phyloP scores from a whole-genome alignment of 768 basidiomycete genomes.

The Boletus subcaerulescens region DNA sequence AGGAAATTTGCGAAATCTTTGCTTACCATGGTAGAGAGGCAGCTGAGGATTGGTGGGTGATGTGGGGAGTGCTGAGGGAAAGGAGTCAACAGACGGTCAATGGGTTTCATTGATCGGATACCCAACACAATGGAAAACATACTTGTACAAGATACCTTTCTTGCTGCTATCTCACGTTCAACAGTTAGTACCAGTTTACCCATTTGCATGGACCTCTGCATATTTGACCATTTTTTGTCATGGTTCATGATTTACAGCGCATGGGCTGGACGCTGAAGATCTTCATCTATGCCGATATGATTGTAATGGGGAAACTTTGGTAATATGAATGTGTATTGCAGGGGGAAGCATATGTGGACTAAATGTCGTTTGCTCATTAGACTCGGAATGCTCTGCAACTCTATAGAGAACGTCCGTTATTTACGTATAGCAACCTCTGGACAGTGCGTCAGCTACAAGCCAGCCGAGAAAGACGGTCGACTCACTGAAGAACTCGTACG shows the following conservation, averaged over 20 bases:
- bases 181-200: not conserved
- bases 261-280: not conserved
- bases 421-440: constrained; percentile 66
- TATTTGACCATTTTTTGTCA: not conserved
- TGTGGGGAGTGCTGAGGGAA: constrained; percentile 51
- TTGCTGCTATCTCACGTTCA: not conserved
- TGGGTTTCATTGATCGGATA: constrained; percentile 7
- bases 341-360: constrained; percentile 2
- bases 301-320: constrained; percentile 3
- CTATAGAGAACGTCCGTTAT: constrained; percentile 22
- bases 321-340: constrained; percentile 18
- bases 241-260: not conserved
- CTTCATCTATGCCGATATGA: not conserved
- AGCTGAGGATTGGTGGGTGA: constrained; percentile 67
- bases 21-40: constrained; percentile 54
- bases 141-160: constrained; percentile 6
- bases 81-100: constrained; percentile 26
- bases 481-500: constrained; percentile 98
- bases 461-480: constrained; percentile 20
- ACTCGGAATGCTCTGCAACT: constrained; percentile 4
- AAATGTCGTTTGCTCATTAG: constrained; percentile 5
- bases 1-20: constrained; percentile 51
- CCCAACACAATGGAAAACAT: constrained; percentile 3
- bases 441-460: constrained; percentile 12
- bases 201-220: not conserved